phyloP scores from a whole-genome alignment of 2,329 filamentous ascomycete species.

The Xylaria sp. region DNA sequence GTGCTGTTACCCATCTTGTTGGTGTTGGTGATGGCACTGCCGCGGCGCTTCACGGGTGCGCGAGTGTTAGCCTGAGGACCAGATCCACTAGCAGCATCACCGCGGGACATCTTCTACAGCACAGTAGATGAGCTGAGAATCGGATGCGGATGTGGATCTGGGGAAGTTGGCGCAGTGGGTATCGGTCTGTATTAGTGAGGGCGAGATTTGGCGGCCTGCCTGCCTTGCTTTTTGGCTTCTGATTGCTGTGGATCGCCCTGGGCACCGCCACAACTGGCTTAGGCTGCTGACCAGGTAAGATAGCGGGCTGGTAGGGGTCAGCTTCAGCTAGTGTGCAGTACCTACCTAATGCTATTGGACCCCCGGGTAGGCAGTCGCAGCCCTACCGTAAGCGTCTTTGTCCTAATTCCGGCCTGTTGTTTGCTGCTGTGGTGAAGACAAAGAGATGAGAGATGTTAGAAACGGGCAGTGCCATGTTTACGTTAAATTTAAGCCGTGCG shows the following conservation, averaged over 20 bases:
- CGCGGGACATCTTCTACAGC: conserved; percentile 35
- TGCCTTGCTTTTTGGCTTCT: conserved; percentile 26
- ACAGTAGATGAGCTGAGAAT: conserved; percentile 21
- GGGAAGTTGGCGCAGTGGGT: conserved; percentile 37
- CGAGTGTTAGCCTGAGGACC: conserved; percentile 21
- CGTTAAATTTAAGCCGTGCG: background rate
- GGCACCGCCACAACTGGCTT: conserved; percentile 38
- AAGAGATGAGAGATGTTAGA: background rate
- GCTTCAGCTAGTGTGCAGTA: conserved; percentile 2
- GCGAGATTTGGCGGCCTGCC: conserved; percentile 26
- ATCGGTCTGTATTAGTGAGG: background rate
- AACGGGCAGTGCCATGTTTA: background rate
- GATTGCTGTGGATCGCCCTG: conserved; percentile 34
- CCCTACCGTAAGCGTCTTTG: conserved; percentile 6
- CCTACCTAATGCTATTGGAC: background rate
- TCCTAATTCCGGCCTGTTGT: background rate
- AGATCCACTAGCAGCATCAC: conserved; percentile 29
- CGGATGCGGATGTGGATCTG: conserved; percentile 40
- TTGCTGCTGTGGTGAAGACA: background rate
- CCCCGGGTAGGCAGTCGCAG: background rate
- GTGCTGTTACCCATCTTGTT: background rate
- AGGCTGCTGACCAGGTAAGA: background rate
- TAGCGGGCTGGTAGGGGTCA: too few relatives aligned
- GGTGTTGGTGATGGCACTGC: conserved; percentile 2
- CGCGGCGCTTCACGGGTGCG: conserved; percentile 12